Evolutionary conservation across 208 protist species (phyloP).

Genomic region (Leishmania amazonensis): DNA sequence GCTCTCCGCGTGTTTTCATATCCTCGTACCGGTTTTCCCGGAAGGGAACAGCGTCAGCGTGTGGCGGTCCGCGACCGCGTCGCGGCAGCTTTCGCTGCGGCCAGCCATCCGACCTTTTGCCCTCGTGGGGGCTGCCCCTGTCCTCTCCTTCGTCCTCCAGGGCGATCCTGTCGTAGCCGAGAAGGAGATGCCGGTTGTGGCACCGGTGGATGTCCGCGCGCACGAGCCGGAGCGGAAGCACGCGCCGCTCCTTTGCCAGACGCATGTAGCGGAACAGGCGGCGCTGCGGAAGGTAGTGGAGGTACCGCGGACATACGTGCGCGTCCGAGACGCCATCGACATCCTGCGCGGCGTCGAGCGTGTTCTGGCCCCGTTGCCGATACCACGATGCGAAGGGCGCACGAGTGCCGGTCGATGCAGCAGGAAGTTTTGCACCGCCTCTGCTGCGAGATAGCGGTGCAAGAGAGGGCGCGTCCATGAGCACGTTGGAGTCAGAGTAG

Average conservation of each 20-base stretch:
- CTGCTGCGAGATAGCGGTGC: not conserved
- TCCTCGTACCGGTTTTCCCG: constrained; percentile 15
- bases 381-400: constrained; percentile 19
- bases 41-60: constrained; percentile 7
- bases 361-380: not conserved
- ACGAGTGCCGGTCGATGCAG: not conserved
- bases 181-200: constrained; percentile 65
- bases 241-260: constrained; percentile 53
- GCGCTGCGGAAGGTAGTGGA: constrained; percentile 32
- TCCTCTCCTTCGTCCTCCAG: constrained; percentile 12
- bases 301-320: constrained; percentile 32
- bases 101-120: constrained; percentile 3
- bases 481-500: constrained; percentile 69
- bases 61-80: not conserved
- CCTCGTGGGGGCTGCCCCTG: not conserved
- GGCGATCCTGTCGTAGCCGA: constrained; percentile 59
- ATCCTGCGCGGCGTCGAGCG: not conserved
- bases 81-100: constrained; percentile 20
- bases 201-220: constrained; percentile 37
- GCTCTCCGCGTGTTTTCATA: constrained; percentile 42
- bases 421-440: not conserved
- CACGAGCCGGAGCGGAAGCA: constrained; percentile 70
- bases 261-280: constrained; percentile 67
- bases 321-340: constrained; percentile 2
- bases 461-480: constrained; percentile 26